These are phyloP conservation scores for Metschnikowia vanudenii DNA, from an alignment of 805 yeast species.

Conservation along the genomic window DNA sequence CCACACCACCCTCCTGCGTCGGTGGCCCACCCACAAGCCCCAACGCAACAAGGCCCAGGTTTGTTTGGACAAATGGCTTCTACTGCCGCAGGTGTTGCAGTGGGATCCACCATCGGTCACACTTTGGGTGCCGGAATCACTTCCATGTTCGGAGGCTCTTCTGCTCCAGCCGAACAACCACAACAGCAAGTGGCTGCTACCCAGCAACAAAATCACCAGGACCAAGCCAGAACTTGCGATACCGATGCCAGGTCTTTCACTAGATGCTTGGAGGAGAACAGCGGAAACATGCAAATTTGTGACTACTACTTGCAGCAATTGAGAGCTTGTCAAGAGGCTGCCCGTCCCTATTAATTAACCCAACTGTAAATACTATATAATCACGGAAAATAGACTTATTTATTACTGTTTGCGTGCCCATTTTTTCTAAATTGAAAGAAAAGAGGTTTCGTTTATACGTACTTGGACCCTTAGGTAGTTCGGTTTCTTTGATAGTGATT, in stretches of 20 bases:
- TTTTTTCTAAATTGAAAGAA: too few relatives aligned
- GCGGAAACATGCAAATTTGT: constrained; percentile 95
- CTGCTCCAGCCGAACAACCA: constrained; percentile 46
- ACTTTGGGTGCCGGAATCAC: constrained; percentile 94
- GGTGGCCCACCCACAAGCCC: constrained; percentile 46
- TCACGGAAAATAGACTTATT: too few relatives aligned
- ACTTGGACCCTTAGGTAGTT: too few relatives aligned
- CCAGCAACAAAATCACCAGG: constrained; percentile 35
- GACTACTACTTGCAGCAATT: constrained; percentile 96
- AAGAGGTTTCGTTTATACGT: too few relatives aligned
- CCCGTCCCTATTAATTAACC: constrained; percentile 64
- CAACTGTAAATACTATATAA: not conserved
- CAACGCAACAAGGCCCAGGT: constrained; percentile 65
- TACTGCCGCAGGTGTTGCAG: constrained; percentile 99
- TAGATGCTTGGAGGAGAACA: constrained; percentile 89
- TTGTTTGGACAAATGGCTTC: constrained; percentile 96
- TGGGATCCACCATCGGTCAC: constrained; percentile 96
- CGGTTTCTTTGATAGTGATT: too few relatives aligned
- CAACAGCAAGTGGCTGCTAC: constrained; percentile 41
- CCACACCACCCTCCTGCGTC: constrained; percentile 30
- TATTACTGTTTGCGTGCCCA: too few relatives aligned
- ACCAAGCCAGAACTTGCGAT: constrained; percentile 68
- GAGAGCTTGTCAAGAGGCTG: constrained; percentile 95
- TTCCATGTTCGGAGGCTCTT: constrained; percentile 80
- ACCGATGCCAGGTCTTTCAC: constrained; percentile 93